phyloP scores from a whole-genome alignment of 257 asterid species.

The Solanum phureja region DNA sequence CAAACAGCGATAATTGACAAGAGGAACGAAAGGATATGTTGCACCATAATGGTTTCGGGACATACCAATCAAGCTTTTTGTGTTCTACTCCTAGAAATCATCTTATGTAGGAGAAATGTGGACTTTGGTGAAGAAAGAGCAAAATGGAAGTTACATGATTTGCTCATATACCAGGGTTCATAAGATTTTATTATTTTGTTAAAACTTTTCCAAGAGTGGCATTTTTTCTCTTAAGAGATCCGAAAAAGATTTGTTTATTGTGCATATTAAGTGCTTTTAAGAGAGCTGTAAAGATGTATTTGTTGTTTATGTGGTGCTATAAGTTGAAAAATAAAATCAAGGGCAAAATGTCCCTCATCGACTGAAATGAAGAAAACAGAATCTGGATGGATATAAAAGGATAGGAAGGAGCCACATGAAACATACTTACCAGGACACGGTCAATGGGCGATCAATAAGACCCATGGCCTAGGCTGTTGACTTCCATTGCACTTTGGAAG shows the following conservation, averaged over 20 bases:
- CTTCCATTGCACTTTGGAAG: slow-evolving; percentile 10
- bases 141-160: too few species aligned
- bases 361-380: neutral
- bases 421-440: slow-evolving; percentile 21
- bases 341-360: neutral
- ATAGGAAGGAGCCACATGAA: neutral
- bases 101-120: slow-evolving; percentile 4
- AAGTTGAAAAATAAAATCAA: neutral
- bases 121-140: neutral
- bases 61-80: slow-evolving; percentile 19
- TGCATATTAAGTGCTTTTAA: too few species aligned
- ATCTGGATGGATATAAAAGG: neutral
- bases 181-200: too few species aligned
- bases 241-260: too few species aligned
- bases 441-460: slow-evolving; percentile 8
- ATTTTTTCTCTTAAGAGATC: too few species aligned
- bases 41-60: slow-evolving; percentile 65
- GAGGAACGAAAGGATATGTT: slow-evolving; percentile 25
- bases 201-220: too few species aligned
- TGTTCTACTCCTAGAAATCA: slow-evolving; percentile 37
- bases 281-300: neutral
- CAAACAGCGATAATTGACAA: neutral
- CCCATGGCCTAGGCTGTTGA: neutral
- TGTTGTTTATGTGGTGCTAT: neutral
- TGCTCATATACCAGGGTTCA: too few species aligned